A percentile compares a stretch with the other conserved stretches of the same genome.
Evolutionary conservation across 441 rosid genomes (phyloP).

Genomic region (Gossypium schwendimanii): DNA sequence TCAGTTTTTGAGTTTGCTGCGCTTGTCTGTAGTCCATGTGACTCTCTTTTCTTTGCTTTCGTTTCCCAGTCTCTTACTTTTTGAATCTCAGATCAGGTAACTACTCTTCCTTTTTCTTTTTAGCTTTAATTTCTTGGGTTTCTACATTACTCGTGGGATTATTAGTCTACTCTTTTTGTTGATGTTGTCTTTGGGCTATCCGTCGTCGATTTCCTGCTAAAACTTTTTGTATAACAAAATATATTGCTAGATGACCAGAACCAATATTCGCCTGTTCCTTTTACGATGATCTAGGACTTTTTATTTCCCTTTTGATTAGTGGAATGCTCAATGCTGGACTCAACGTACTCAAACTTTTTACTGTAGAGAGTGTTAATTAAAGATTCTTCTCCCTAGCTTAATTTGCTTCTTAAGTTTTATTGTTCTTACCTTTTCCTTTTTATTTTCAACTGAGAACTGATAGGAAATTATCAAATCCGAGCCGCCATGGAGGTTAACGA

Average conservation of each 20-base stretch:
- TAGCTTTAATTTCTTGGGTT: neutral
- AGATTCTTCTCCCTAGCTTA: neutral
- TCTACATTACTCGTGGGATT: neutral
- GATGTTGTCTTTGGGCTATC: neutral
- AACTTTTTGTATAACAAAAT: neutral
- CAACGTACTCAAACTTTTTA: neutral
- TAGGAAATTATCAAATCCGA: neutral
- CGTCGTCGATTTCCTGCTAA: neutral
- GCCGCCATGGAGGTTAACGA: conserved; percentile 37
- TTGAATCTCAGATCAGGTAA: conserved; percentile 13
- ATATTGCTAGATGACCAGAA: neutral
- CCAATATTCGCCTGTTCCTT: neutral
- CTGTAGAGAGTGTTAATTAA: neutral
- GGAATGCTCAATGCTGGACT: neutral
- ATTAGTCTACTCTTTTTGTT: neutral
- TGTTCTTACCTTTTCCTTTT: neutral
- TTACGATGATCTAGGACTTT: neutral
- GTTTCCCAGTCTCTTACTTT: neutral
- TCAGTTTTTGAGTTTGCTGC: neutral
- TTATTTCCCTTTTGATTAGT: neutral
- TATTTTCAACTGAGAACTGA: conserved; percentile 8
- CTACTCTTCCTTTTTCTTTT: neutral
- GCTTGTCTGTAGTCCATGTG: neutral
- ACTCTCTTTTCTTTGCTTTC: neutral
- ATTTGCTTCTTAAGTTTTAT: neutral